Evolutionary conservation across 169 alveolate genomes (phyloP), one percentile per base, ranked within the genome.

Genomic region (Plasmodium ovale): DNA sequence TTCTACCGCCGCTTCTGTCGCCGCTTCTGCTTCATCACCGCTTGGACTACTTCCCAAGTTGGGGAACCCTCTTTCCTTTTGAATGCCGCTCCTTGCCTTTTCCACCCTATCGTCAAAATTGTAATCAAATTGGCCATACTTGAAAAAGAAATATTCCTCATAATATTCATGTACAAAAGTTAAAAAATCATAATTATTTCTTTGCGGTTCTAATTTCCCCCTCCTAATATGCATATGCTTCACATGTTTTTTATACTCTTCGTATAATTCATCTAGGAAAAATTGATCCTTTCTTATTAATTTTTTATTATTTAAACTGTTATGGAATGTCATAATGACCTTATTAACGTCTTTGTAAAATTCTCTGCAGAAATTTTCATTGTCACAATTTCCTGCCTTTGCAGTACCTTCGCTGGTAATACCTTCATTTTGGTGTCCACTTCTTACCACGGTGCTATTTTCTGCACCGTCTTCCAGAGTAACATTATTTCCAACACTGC

Each of bases 141-240:
- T 69, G 6, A 37, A 70, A 70, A 85, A 85, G 69, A 9, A 44
- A 71, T 54, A 85, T 33, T 85, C 73, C 58, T 85, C 91, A 31
- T 9, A 54, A 54, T 85, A 58, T 47, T 85, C 91, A 85, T 85
- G 91, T n/a, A 85, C 44, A 58, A 68, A 85, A 19, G 91, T 64
- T 69, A 85, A 85, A 33, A 85, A 85, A 35, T 85, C 91, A 71
- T 85, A 85, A 33, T 85, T 85, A 35, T 70, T 54, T 60, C 42
- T 85, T 49, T 85, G 91, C 25, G 91, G 91, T 56, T 85, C 87
- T 71, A 85, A 60, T 58, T 23, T 85, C 27, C 65, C 65, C 42
- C 79, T 59, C 27, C 69, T 85, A 21, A 85, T 35, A 42, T 69
- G 71, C 87, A 85, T 85, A 54, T 16, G n/a, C 16, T 72, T 56